Base-by-base conservation (phyloP, 768 basidiomycete species). In the Lentinula sp. region DNA sequence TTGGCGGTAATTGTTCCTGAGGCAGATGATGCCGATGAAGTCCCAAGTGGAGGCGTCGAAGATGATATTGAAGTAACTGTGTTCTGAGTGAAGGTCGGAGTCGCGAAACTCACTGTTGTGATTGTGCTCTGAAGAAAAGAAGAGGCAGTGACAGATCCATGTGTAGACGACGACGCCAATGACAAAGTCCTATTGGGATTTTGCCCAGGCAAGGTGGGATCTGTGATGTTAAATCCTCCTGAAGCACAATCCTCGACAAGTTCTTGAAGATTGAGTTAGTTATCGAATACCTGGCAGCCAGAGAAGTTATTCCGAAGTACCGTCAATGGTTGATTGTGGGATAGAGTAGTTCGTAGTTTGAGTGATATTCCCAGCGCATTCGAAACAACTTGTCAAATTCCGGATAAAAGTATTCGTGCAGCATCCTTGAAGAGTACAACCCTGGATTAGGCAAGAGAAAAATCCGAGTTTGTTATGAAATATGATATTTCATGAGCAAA, bases 131-230 rank as follows among this genome's bases (percentile, higher is more conserved):
- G 54, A 55, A 40, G 37, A 5, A 40, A 28, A 34, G 21, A 31
- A 10, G 57, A 48, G 28, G 28, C 28, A 13, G 39, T 37, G 57
- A 7, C n/a, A 45, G 57, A 58, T 7, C 8, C 31, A 37, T 35
- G 42, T 31, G 43, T 8, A 45, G 28, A 28, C 15, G 55, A 43
- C 9, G 40, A 28, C 6, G 42, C 21, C 35, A 18, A 16, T 23
- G 57, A 46, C 18, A 58, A 15, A 13, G 42, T 58, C 43, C 57
- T 45, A 21, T 31, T 37, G 13, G 59, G 16, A 43, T 52, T 60
- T n/a, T 60, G 59, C 15, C 51, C 59, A 16, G 59, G 59, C 28
- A 60, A 23, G 16, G 59, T 60, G 49, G 48, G 31, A 32, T 60
- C 51, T 11, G 59, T 34, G 28, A 60, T 45, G 59, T 60, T 60